These are phyloP conservation scores for Cutaneotrichosporon dermatis DNA, from an alignment of 1,284 basidiomycete species.

Conservation along the genomic window DNA sequence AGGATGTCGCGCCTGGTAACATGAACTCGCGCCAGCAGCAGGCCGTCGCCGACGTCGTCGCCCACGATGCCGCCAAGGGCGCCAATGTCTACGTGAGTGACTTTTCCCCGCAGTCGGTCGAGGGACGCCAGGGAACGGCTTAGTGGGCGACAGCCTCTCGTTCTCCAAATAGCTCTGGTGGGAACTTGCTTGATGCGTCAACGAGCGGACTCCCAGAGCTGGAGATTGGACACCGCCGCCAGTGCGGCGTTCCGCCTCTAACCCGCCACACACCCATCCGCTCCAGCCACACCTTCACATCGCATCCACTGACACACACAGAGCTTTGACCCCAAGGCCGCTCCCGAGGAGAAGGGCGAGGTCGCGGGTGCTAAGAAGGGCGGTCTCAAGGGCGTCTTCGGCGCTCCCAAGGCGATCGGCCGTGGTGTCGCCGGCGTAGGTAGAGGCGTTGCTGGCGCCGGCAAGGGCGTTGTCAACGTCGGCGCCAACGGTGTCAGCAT, in stretches of 20 bases:
- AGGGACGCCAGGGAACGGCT: too few species aligned
- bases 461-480: conserved; percentile 6
- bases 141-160: too few species aligned
- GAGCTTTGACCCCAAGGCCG: conserved; percentile 69
- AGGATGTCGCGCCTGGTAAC: conserved; percentile 11
- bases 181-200: too few species aligned
- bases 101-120: too few species aligned
- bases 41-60: conserved; percentile 28
- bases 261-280: too few species aligned
- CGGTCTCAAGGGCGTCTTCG: conserved; percentile 51
- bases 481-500: conserved; percentile 3
- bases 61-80: conserved; percentile 30
- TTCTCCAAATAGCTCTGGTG: too few species aligned
- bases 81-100: conserved; percentile 40
- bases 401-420: conserved; percentile 38
- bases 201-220: too few species aligned
- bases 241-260: too few species aligned
- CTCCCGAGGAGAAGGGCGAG: conserved; percentile 72
- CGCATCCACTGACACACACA: conserved; percentile 43
- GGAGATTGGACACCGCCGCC: too few species aligned
- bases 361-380: conserved; percentile 48
- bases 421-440: conserved; percentile 15
- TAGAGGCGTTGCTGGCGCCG: conserved; percentile 7
- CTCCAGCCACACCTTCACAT: too few species aligned
- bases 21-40: conserved; percentile 28